Evolutionary conservation across 192 early-diverging fungal species (phyloP), one percentile per base, ranked within the genome.

Genomic region (Mortierella alpina): DNA sequence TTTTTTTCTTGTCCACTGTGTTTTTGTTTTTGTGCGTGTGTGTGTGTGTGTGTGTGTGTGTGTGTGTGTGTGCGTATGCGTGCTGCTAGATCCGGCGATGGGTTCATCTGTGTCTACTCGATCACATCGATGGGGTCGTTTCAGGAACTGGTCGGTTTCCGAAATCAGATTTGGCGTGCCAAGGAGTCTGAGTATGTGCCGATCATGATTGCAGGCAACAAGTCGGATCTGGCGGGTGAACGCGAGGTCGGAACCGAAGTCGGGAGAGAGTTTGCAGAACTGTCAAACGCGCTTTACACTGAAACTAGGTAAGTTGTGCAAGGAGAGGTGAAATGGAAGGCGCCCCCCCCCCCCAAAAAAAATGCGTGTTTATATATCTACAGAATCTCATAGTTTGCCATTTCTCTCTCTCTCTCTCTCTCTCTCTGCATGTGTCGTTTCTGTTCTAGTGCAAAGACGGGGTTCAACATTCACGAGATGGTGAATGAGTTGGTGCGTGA

Each of bases 131-230:
- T 89, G 14, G 58, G 83, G 45, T 93, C 92, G 12, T 94, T 96
- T 70, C 88, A 92, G 44, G 95, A 96, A 78, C 90, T 96, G 20
- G 83, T 84, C 58, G 86, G 86, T 2, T 91, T 95, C 62, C 87
- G 92, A 48, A 82, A 91, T 47, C 90, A 93, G 65, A 94, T 97
- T 53, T 85, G 91, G 55, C 88, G 91, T 6, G 92, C 96, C 39
- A 97, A 97, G 68, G 94, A 96, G 59, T 79, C 86, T 10, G 89
- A 92, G 68, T 83, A 79, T 12, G 91, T 92, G 41, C 95, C 96
- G 0, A 92, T 96, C 62, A 90, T 95, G 5, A 73, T 97, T 8
- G 91, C 94, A 2, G 96, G 90, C 4, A 97, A 97, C 88, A 97
- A 97, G 77, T 94, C 90, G 70, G 96, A 97, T 85, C 78, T 95